Base-by-base conservation (phyloP, 768 basidiomycete genomes). In the Leucocoprinus leucothites region DNA sequence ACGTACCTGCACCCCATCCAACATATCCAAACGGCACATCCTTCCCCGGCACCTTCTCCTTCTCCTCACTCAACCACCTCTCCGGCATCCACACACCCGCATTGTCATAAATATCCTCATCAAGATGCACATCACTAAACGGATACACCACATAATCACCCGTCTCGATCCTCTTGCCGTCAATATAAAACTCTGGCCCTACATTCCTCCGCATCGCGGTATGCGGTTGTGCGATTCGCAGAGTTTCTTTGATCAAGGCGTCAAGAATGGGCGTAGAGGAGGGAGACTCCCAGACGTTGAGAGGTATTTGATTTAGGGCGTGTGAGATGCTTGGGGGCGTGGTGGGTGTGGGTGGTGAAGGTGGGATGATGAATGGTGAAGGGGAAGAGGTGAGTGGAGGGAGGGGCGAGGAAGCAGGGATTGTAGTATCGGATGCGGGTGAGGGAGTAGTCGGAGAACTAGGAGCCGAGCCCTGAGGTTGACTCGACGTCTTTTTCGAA, bases 201-300 rank as follows among this genome's bases (percentile, higher is more conserved):
- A 89, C 70, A 66, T 91, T 90, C 57, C 85, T 81, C 65, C 89
- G 81, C 87, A 90, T 89, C 55, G 89, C 89, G 1, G 82, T 81
- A 68, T 90, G 87, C 41, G 89, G 87, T 73, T 90, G 86, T 9
- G 88, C 87, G 45, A 91, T 71, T 36, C 89, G 85, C 21, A 88
- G 81, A 34, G 89, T 89, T 70, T 91, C 89, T 60, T 81, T 80
- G 63, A 91, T 84, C 63, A 90, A 74, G 45, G 82, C 76, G 65
- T 91, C 89, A 31, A 90, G 75, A 53, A 86, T 74, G 16, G 89
- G 88, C 25, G 82, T 87, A 57, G 82, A 74, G 1, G 38, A 8
- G 38, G 38, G 5, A 9, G 72, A 64, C 67, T 91, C 89, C 88
- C 88, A 91, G 9, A 77, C 78, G 60, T 82, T 76, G 18, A 91